Evolutionary conservation across 768 basidiomycete genomes (phyloP), one percentile per base, ranked within the genome.

Genomic region (Phaeolepiota aurea): DNA sequence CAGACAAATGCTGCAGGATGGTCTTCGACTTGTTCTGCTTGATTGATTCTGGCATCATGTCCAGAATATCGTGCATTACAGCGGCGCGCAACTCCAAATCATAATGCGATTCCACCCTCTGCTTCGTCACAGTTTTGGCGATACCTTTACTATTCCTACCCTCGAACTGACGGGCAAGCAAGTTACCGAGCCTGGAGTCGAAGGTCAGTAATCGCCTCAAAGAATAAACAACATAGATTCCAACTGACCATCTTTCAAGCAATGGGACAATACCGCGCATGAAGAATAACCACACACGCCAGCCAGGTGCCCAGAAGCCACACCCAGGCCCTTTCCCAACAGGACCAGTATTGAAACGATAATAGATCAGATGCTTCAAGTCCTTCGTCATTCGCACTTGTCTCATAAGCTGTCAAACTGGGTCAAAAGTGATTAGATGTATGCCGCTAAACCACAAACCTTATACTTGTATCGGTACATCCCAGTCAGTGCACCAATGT

Each of bases 391-490:
- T 94, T 48, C 96, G 85, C 28, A 99, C 92, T 80, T 99, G 96
- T 56, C 90, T 77, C 96, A 99, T 99, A 46, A 99, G 73, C 89
- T 87, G 50, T 23, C 44, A 28, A 32, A 5, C 18, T 9, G 3
- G 3, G 44, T 47, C 40, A 43, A 45, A 43, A 16, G 23, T 31
- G 38, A 30, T 25, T 15, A 21, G 20, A n/a, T 14, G 15, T 13
- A 38, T 2, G 10, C 36, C 16, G 28, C 18, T 18, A 3, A 15
- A 9, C 18, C 28, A 55, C 71, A 7, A 44, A 83, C 84, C 78
- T 98, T 98, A 72, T 99, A 99, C 71, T 98, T 97, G 72, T 97
- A 98, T 20, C 94, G 82, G 66, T 99, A 99, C 96, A 99, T 99
- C 52, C 96, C 96, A 3, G 96, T 99, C 50, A 99, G 68, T 19